Percentiles rank a stretch among this genome's conserved stretches.
These are phyloP conservation scores for Galerina sulciceps DNA, from an alignment of 768 basidiomycete genomes.

Conservation along the genomic window DNA sequence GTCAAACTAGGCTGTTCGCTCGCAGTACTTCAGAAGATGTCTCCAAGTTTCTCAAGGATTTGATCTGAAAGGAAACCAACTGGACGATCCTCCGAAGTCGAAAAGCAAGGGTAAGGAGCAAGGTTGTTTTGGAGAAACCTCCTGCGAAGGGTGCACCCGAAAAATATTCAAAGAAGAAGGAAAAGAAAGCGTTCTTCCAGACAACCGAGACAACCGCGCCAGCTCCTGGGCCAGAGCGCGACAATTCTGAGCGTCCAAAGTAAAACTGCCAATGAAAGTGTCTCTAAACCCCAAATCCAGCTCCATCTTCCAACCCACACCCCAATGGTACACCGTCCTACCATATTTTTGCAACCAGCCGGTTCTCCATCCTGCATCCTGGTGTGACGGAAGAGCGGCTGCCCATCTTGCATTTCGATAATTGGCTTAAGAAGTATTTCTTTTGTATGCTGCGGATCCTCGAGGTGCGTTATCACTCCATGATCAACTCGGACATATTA, in stretches of 20 bases:
- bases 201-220: constrained; percentile 14
- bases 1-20: too few relatives aligned
- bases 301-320: constrained; percentile 41
- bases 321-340: constrained; percentile 61
- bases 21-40: too few relatives aligned
- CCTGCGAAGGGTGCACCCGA: background rate
- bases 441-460: constrained; percentile 59
- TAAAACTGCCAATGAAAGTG: constrained; percentile 37
- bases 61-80: constrained; percentile 23
- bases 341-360: constrained; percentile 91
- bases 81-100: constrained; percentile 12
- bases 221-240: background rate
- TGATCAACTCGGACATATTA: background rate
- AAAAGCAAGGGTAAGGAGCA: constrained; percentile 19
- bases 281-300: constrained; percentile 39
- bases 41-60: constrained; percentile 49
- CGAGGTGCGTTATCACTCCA: background rate
- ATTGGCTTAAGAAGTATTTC: constrained; percentile 97
- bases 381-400: constrained; percentile 71
- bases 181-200: constrained; percentile 15
- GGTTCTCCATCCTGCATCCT: constrained; percentile 61
- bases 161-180: constrained; percentile 16
- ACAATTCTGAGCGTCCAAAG: constrained; percentile 21
- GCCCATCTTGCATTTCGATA: constrained; percentile 90
- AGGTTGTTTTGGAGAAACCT: constrained; percentile 2